Conservation (phyloP, 768 basidiomycete species). For the Paxillus rubicundulus region DNA sequence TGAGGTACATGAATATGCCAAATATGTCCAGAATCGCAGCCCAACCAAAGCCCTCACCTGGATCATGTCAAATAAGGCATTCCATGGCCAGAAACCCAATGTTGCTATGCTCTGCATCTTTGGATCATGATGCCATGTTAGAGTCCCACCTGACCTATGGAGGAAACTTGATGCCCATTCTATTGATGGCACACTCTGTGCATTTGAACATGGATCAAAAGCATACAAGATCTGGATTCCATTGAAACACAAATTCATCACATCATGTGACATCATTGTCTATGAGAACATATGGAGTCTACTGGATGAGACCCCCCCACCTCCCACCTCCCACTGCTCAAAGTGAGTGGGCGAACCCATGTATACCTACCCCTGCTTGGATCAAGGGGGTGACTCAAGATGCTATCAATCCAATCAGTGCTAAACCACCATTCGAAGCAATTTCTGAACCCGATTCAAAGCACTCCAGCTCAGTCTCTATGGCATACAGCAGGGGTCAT, state of each 20-base stretch:
- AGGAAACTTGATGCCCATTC: slow-evolving; percentile 11
- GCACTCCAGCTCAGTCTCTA: slow-evolving; percentile 34
- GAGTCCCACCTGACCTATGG: background rate
- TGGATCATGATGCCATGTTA: slow-evolving; percentile 12
- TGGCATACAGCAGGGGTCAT: slow-evolving; percentile 37
- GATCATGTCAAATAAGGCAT: slow-evolving; percentile 23
- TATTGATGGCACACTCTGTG: background rate
- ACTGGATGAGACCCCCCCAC: background rate
- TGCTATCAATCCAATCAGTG: background rate
- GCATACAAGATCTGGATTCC: slow-evolving; percentile 7
- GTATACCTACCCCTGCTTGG: background rate
- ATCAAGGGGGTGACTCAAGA: slow-evolving; percentile 1
- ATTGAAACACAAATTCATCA: slow-evolving; percentile 2
- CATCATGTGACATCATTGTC: slow-evolving; percentile 1
- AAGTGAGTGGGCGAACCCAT: no score
- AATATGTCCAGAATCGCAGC: slow-evolving; percentile 2
- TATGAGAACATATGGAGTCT: background rate
- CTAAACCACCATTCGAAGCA: no score
- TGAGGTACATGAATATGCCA: background rate
- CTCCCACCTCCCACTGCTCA: background rate
- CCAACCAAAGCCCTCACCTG: slow-evolving; percentile 2
- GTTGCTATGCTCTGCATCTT: slow-evolving; percentile 21
- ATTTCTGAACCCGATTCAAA: no score
- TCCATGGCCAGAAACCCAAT: slow-evolving; percentile 22
- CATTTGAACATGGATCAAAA: slow-evolving; percentile 1